Conservation (phyloP, 257 asterid genomes). For the Solanum sparsipilum region DNA sequence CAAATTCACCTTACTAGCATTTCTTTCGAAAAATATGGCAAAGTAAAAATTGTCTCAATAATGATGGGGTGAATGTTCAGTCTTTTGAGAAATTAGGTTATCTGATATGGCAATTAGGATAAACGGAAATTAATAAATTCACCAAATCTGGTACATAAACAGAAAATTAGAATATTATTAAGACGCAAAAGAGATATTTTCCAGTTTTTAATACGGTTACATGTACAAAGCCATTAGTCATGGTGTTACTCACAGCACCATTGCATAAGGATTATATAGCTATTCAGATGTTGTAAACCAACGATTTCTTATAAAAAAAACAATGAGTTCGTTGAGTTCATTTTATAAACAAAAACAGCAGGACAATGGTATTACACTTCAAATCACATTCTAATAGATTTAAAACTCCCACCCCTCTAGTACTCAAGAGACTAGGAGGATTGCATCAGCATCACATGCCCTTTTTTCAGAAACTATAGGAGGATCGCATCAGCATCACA, state of each 20-base stretch:
- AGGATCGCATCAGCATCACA: neutral
- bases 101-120: neutral
- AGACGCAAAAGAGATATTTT: neutral
- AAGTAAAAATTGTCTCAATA: neutral
- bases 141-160: neutral
- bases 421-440: neutral
- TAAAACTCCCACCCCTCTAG: neutral
- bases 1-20: neutral
- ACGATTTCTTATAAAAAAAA: neutral
- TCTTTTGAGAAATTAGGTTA: neutral
- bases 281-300: neutral
- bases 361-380: neutral
- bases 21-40: neutral
- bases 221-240: neutral
- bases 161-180: neutral
- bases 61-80: neutral
- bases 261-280: neutral
- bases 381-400: neutral
- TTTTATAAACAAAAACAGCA: neutral
- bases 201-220: neutral
- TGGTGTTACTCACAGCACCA: neutral
- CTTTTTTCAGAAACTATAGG: neutral
- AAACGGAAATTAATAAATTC: neutral
- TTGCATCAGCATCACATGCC: neutral
- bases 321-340: neutral